Evolutionary conservation across 164 flowering plant species (phyloP).

Genomic region (Tetracentron sinense): DNA sequence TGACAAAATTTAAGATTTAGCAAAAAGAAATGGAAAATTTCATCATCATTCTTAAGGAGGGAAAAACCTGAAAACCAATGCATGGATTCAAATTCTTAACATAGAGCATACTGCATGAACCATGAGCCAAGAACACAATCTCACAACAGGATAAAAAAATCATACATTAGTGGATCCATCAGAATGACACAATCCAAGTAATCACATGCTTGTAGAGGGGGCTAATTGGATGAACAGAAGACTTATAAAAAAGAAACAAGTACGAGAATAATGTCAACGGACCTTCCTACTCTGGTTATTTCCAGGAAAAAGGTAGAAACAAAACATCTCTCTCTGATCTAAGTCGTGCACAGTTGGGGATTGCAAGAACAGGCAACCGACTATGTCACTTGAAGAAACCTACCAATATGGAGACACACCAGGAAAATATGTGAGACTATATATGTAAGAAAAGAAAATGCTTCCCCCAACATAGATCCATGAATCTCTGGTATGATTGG

Average conservation of each 20-base stretch:
- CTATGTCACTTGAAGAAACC: conserved; percentile 54
- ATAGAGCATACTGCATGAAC: too few species aligned
- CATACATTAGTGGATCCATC: background rate
- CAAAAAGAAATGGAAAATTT: too few species aligned
- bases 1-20: too few species aligned
- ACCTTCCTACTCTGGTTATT: conserved; percentile 48
- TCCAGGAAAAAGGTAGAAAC: conserved; percentile 68
- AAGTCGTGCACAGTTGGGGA: conserved; percentile 59
- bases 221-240: background rate
- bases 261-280: background rate
- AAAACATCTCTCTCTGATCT: conserved; percentile 83
- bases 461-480: background rate
- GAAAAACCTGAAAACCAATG: too few species aligned
- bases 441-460: background rate
- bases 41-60: too few species aligned
- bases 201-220: background rate
- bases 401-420: conserved; percentile 14
- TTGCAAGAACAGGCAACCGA: conserved; percentile 69
- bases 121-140: background rate
- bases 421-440: background rate
- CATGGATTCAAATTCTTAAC: too few species aligned
- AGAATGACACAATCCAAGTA: background rate
- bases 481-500: background rate
- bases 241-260: background rate
- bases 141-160: background rate